Evolutionary conservation across 345 rosid species (phyloP), one percentile per base, ranked within the genome.

Genomic region (Lepidium africanum): DNA sequence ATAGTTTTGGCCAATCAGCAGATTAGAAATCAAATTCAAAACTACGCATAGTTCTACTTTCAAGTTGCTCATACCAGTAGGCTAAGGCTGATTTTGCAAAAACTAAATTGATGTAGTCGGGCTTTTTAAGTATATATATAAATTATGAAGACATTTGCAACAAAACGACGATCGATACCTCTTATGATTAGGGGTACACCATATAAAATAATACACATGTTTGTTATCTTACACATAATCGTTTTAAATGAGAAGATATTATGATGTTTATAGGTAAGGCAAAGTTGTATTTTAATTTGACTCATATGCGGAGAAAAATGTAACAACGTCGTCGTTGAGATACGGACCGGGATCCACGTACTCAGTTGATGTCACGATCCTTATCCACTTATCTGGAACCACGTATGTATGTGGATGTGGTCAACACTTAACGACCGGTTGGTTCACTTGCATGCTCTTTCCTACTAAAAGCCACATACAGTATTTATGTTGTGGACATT

Each of bases 341-440:
- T 23, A 42, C 55, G 19, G 55, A 50, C 61, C 45, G 39, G 12
- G 27, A 46, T n/a, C n/a, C 56, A 53, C 57, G 32, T 16, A 38
- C 19, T 39, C 52, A 65, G 30, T 30, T 32, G 71, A 32, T 33
- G 66, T 57, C 66, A 65, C 39, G 25, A 11, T 72, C 66, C 66
- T 65, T 65, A 73, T 73, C 77, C 54, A 35, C 45, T 57, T 48
- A 57, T 41, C 65, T 58, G 71, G 51, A 64, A 32, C 71, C 59
- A 65, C 59, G 71, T 64, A 40, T 72, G 32, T 27, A 4, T 27
- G 32, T 27, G 32, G 32, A 27, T 27, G 76, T 72, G 76, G 70
- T 63, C 42, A 71, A 71, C 57, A 71, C 49, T 71, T 42, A 38
- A 53, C 21, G 23, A 63, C 64, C 57, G 30, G 33, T 36, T 23